A percentile compares a stretch with the other conserved stretches of the same genome.
Evolutionary conservation across 139 green algal genomes (phyloP).

Genomic region (Choricystis sp.): DNA sequence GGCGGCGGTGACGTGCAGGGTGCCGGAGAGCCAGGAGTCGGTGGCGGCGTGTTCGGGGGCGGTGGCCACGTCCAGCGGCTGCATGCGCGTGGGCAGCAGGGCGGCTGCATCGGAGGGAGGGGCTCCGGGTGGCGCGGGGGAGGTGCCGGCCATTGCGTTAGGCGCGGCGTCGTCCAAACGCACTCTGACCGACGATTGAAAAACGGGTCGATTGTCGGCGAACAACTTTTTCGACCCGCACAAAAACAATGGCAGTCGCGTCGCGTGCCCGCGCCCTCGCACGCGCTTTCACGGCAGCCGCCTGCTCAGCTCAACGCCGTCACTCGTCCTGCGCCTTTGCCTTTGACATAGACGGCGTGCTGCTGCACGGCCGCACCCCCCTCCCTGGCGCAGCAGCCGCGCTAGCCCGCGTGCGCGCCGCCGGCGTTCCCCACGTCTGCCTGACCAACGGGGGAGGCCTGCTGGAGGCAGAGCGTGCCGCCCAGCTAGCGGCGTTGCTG

Average conservation of each 20-base stretch:
- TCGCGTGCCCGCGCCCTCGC: no score
- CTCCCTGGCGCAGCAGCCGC: slow-evolving; percentile 20
- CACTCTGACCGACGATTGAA: no score
- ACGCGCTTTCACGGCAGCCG: not conserved
- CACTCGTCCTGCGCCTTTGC: slow-evolving; percentile 23
- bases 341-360: slow-evolving; percentile 64
- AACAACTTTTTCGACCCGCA: no score
- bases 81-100: no score
- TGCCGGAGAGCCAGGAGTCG: not conserved
- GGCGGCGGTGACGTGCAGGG: not conserved
- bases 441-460: slow-evolving; percentile 58
- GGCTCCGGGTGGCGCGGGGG: no score
- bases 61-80: no score
- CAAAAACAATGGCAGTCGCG: no score
- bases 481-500: slow-evolving; percentile 45
- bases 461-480: slow-evolving; percentile 40
- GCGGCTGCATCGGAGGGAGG: no score
- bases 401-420: slow-evolving; percentile 16
- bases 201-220: no score
- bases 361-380: slow-evolving; percentile 30
- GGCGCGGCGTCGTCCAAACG: no score
- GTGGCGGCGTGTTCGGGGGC: no score
- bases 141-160: no score
- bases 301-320: not conserved
- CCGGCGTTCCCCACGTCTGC: slow-evolving; percentile 22